Conservation (phyloP, 345 rosid genomes). For the Bretschneidera sinensis region DNA sequence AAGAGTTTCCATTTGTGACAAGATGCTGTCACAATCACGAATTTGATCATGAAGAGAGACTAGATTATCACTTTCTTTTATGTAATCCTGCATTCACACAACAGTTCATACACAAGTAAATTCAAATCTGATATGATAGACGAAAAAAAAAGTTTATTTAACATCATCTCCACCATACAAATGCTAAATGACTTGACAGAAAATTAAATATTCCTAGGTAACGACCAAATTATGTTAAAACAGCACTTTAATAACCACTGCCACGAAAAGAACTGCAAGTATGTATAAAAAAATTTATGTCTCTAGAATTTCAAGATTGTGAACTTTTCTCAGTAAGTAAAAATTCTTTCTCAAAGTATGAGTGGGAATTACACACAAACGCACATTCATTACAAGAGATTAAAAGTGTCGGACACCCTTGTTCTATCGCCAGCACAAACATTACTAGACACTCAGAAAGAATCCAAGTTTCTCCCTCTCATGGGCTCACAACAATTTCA, state of each 20-base stretch:
- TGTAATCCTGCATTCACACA: conserved; percentile 69
- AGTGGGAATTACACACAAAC: no score
- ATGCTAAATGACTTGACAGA: background rate
- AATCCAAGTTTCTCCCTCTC: no score
- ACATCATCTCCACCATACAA: background rate
- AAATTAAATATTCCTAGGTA: background rate
- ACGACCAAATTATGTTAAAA: background rate
- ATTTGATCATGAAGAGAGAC: conserved; percentile 97
- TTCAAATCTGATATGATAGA: background rate
- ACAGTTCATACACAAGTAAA: conserved; percentile 8
- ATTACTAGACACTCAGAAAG: no score
- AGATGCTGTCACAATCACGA: conserved; percentile 83
- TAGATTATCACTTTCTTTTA: conserved; percentile 91
- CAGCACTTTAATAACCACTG: background rate
- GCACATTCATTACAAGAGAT: no score
- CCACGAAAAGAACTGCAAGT: background rate
- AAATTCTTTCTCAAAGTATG: no score
- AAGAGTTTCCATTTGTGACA: conserved; percentile 96
- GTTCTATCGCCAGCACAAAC: no score
- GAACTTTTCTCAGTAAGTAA: no score
- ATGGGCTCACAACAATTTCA: no score
- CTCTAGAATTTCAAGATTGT: no score
- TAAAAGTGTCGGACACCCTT: no score
- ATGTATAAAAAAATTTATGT: background rate
- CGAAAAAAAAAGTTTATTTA: background rate